Evolutionary conservation across 768 basidiomycete species (phyloP).

Genomic region (Tulasnella sp.): DNA sequence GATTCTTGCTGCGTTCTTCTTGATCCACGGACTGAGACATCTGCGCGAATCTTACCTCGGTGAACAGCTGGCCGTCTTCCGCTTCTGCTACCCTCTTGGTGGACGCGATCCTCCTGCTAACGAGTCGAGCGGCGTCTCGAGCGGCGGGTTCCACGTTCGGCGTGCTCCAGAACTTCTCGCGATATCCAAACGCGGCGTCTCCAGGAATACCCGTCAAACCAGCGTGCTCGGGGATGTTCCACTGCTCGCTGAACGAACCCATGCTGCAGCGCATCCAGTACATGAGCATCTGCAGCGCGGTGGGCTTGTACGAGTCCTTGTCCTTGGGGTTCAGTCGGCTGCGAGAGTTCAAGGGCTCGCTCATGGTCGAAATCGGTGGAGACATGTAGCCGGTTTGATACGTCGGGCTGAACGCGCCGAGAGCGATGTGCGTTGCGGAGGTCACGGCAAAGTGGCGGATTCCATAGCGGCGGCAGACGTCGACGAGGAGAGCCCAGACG

Average conservation of each 20-base stretch:
- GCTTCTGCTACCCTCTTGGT: not conserved
- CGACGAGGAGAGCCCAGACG: conserved; percentile 12
- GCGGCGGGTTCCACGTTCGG: not conserved
- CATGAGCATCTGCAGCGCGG: conserved; percentile 16
- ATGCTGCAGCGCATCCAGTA: conserved; percentile 27
- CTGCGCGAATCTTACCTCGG: not conserved
- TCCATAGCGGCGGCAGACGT: not conserved
- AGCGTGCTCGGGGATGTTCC: conserved; percentile 9
- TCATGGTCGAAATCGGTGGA: not conserved
- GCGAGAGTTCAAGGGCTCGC: not conserved
- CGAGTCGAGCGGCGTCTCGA: not conserved
- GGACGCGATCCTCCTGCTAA: not conserved
- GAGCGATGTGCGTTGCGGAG: conserved; percentile 2
- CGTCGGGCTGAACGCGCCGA: conserved; percentile 15
- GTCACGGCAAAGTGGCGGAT: conserved; percentile 20
- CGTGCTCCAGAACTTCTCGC: conserved; percentile 15
- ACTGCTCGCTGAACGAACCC: conserved; percentile 16
- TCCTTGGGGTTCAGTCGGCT: not conserved
- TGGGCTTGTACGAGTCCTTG: conserved; percentile 2
- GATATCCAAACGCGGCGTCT: not conserved
- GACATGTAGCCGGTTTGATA: conserved; percentile 22
- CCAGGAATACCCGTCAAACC: not conserved
- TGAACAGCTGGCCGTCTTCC: not conserved
- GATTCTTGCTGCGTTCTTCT: not conserved
- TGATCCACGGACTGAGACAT: not conserved